Evolutionary conservation across 805 yeast species (phyloP), one percentile per base, ranked within the genome.

Genomic region (Candida coleopterorum): DNA sequence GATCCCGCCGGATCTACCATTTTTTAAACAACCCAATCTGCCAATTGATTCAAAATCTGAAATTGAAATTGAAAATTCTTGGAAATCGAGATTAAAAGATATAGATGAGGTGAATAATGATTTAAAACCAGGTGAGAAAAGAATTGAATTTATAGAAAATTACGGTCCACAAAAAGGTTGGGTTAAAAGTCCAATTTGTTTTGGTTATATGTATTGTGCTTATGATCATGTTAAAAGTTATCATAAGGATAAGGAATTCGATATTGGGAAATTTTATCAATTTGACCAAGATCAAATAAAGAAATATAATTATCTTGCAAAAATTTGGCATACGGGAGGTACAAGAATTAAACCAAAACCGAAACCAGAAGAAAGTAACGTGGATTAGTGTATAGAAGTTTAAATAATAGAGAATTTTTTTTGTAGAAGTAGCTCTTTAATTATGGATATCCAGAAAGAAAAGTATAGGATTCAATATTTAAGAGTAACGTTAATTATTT

Each of bases 81-180:
- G 63, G 58, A 46, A 51, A 18, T 14, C 18, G 1, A 38, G 64
- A 20, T 45, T 47, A 20, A 47, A 45, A 22, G 71, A 66, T 34
- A 49, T 51, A 14, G 71, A 67, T 41, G 64, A 64, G 23, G 37
- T 60, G 4, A 33, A 48, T 31, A 42, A 39, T 2, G 44, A 46
- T 29, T 31, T 43, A 20, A 33, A 32, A 12, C 31, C 29, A 5
- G 46, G 44, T 12, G 35, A 43, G 33, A 28, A 29, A 8, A 22
- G 25, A 9, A 21, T 6, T 3, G 42, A 41, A 25, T 54, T 52
- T 23, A 46, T 55, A 8, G 41, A 37, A 7, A 47, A 42, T 4
- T 55, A 55, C 39, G 52, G 47, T 15, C 73, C 72, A 0, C 71
- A 62, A 38, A 64, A 64, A 34, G 71, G 71, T 6, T 67, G 73